Evolutionary conservation across 2,329 filamentous ascomycete species (phyloP), one percentile per base, ranked within the genome.

Genomic region (Phyllosticta citrichinensis): DNA sequence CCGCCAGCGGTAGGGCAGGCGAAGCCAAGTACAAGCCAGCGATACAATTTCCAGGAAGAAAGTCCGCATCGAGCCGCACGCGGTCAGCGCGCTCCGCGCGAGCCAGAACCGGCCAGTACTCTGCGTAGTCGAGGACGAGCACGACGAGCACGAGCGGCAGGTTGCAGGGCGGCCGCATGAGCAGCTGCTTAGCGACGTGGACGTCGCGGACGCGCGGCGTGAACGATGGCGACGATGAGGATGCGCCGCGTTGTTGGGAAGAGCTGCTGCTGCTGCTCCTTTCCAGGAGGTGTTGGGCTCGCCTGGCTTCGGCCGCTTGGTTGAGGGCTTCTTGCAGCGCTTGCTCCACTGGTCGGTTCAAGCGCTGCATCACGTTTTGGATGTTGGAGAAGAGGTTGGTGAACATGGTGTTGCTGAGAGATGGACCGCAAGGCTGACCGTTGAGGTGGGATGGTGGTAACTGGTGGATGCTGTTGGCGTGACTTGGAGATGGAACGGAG

Each of bases 121-220:
- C 47, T 5, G 60, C 60, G 10, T 55, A 22, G 22, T 61, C 60
- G 55, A 61, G 57, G 51, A 61, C 19, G 27, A 57, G 11, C 22
- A 57, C 55, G n/a, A 25, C 60, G 20, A 61, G n/a, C 24, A 57
- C 60, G 30, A 57, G 20, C 10, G 60, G 60, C 20, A 61, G 55
- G 30, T 33, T 55, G 22, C 35, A 40, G 35, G 35, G 35, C 11
- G 35, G 10, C 35, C 35, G 35, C 35, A 40, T 40, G 9, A 40
- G 35, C 35, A 14, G 11, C 4, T 14, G 8, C 35, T 40, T 40
- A 1, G 17, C 35, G 12, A 1, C 35, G 17, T 40, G 35, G 4
- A 57, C 20, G 17, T 55, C 60, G 17, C 55, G 50, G 6, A 53
- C 27, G 55, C 57, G 55, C 50, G 52, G 17, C 55, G 55, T 14